phyloP scores from a whole-genome alignment of 306 rosid genomes.

The Leucaena leucocephala region DNA sequence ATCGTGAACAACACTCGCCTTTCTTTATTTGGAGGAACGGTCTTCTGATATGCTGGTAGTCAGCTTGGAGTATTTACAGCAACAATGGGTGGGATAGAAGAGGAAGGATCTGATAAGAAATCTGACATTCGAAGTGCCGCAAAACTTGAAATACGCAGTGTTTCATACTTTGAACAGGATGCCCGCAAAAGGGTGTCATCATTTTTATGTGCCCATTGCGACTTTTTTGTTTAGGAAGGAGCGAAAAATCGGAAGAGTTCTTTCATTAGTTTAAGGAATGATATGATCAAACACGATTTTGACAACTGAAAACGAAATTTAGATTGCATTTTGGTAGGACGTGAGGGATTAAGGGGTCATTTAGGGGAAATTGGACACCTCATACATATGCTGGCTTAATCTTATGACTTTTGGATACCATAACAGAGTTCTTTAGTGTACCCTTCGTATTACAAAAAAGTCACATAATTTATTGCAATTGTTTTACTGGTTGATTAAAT shows the following conservation, averaged over 20 bases:
- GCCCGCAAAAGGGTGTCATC: neutral
- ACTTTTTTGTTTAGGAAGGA: neutral
- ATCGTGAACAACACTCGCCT: neutral
- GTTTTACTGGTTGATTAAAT: neutral
- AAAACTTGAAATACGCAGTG: neutral
- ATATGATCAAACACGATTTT: neutral
- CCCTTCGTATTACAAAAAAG: constrained; percentile 17
- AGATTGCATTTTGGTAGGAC: neutral
- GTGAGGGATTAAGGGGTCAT: neutral
- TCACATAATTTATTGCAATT: neutral
- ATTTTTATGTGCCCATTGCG: neutral
- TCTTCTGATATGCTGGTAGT: neutral
- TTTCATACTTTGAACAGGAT: neutral
- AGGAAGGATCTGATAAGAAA: constrained; percentile 5
- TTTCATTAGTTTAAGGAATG: neutral
- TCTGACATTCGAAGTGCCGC: constrained; percentile 32
- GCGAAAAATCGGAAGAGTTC: neutral
- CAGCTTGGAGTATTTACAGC: neutral
- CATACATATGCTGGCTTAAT: neutral
- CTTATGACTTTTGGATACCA: constrained; percentile 32
- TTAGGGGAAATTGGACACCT: constrained; percentile 7
- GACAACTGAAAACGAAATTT: neutral
- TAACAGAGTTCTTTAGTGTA: neutral
- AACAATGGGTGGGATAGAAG: neutral
- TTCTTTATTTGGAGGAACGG: neutral